Evolutionary conservation across 2,329 filamentous ascomycete species (phyloP), one percentile per base, ranked within the genome.

Genomic region (Polytolypa hystricis): DNA sequence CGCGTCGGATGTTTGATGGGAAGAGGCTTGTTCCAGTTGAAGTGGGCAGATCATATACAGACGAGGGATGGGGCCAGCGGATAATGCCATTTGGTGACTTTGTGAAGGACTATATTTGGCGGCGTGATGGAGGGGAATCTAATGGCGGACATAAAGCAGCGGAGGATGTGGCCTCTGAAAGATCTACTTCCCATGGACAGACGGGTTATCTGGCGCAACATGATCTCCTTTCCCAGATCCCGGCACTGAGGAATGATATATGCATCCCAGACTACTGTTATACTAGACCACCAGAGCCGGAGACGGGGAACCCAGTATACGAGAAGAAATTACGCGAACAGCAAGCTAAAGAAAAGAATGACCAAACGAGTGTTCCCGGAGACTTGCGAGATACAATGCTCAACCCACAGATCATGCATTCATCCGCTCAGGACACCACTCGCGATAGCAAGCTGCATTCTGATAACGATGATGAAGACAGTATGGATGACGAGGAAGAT

Each of bases 201-300:
- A 76, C 70, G 8, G 84, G 79, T 9, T 98, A 98, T 56, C 74
- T 98, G 30, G 91, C 91, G 6, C 91, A 98, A 54, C 85, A 96
- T 60, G 77, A 89, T 47, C 72, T 98, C 23, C 79, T 96, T 49
- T 60, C 70, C 0, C 91, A 96, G 54, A 79, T 98, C 9, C 86
- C 87, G 1, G 58, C 67, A 1, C 66, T 98, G 3, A 71, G 79
- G 10, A 67, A 73, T 41, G 89, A 96, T 57, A 83, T 96, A 38
- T 61, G 62, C 16, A 70, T 84, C 9, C 91, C 89, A 0, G 87
- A 96, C 56, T 84, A 83, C 54, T 93, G 84, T 66, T 93, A 81
- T 64, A 74, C 78, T 4, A 58, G 67, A 2, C 79, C 82, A 0
- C 79, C 83, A 2, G 54, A 53, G 0, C 62, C 63, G 0, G 71